Base-by-base conservation (phyloP, 192 early-diverging fungal genomes). In the Chytriomyces hyalinus region DNA sequence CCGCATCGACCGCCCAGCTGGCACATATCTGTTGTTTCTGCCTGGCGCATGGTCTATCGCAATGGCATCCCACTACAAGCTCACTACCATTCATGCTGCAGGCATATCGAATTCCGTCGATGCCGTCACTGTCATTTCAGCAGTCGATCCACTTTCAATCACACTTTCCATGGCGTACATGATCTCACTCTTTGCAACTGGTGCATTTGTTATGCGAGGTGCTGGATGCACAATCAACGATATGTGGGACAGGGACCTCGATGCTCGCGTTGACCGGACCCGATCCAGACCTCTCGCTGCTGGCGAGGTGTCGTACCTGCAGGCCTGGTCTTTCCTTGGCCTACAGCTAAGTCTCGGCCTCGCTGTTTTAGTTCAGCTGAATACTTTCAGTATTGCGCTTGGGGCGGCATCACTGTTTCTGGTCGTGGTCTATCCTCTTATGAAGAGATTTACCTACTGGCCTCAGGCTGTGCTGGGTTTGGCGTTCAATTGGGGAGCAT, bases 191-290 rank as follows among this genome's bases (percentile, higher is more conserved):
- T 98, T 98, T 88, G 92, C 91, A 15, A 83, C 87, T 1, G 97
- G 97, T 26, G 92, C 94, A 2, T 75, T 96, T 4, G 88, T 96
- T 13, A 97, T 98, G 95, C 91, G 97, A 20, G 95, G 97, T 3
- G 97, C 96, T 24, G 97, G 96, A 22, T 98, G 97, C 85, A 96
- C 94, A 0, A 94, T 98, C 74, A 98, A 98, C 80, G 97, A 98
- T 77, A 85, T 98, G 80, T 97, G 96, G 97, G 97, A 98, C 80
- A 76, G 86, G n/a, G 89, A 94, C 69, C 90, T 96, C 49, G 97
- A 98, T 84, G 89, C 89, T 67, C 91, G 87, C 77, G 93, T 97
- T 0, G 92, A 92, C 80, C 82, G 96, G 13, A 98, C 96, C 6
- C 87, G 87, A 57, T 85, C 85, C 4, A 79, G 97, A 44, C 97